Conservation (phyloP, 192 early-diverging fungal species). For the Linnemannia zychae region DNA sequence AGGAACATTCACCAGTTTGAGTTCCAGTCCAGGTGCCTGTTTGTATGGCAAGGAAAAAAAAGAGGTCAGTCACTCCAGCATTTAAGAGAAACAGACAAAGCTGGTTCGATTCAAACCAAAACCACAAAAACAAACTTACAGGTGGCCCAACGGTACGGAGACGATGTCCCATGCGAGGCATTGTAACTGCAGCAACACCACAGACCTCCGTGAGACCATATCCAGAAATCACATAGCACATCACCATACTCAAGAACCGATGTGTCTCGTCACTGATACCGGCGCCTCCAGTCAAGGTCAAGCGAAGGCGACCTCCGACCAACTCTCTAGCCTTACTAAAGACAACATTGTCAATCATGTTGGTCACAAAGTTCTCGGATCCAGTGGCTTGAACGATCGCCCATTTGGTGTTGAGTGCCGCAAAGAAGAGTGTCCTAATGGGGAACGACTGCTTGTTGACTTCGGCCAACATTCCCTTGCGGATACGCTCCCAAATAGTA, state of each 20-base stretch:
- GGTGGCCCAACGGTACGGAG: constrained; percentile 76
- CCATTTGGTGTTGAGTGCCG: constrained; percentile 69
- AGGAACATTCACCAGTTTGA: constrained; percentile 72
- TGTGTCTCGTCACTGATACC: constrained; percentile 80
- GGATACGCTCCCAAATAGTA: constrained; percentile 83
- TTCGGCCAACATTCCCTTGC: constrained; percentile 75
- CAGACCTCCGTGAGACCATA: constrained; percentile 84
- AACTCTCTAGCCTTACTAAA: constrained; percentile 76
- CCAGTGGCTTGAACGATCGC: constrained; percentile 56
- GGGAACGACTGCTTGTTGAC: constrained; percentile 59
- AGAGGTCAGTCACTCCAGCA: background rate
- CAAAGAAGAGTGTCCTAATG: constrained; percentile 68
- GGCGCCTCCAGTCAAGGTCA: constrained; percentile 78
- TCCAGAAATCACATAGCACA: constrained; percentile 75
- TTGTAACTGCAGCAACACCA: constrained; percentile 61
- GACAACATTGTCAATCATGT: constrained; percentile 67
- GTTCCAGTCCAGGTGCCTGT: constrained; percentile 65
- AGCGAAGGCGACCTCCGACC: constrained; percentile 75
- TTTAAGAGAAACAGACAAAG: no score
- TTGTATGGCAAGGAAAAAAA: background rate
- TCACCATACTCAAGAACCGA: constrained; percentile 72
- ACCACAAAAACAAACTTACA: constrained; percentile 19
- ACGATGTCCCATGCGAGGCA: constrained; percentile 58
- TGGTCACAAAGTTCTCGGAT: constrained; percentile 62
- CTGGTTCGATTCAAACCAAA: background rate